Conservation (phyloP, 495 filamentous ascomycete genomes). For the Hyaloscypha bicolor region DNA sequence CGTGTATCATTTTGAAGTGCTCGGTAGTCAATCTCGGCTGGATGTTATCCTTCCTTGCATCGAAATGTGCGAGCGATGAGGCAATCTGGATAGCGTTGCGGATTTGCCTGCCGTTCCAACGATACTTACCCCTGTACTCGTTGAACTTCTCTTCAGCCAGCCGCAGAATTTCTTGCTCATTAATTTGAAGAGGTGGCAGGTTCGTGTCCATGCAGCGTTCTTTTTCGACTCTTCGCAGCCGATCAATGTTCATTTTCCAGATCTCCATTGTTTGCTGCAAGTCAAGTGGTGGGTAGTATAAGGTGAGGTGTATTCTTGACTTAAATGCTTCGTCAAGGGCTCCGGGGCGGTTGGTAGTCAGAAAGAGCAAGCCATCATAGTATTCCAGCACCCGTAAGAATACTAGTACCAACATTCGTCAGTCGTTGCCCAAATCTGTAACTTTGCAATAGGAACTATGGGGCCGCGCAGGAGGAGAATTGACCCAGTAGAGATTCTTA, state of each 20-base stretch:
- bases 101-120: constrained; percentile 52
- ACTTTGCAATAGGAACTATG: not conserved
- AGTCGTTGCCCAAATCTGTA: not conserved
- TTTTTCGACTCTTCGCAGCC: constrained; percentile 13
- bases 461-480: not conserved
- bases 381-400: constrained; percentile 40
- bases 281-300: constrained; percentile 44
- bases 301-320: constrained; percentile 45
- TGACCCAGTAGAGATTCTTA: constrained; percentile 38
- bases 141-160: not conserved
- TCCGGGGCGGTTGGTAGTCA: constrained; percentile 56
- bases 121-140: not conserved
- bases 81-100: constrained; percentile 48
- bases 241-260: constrained; percentile 28
- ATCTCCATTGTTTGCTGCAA: constrained; percentile 32
- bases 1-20: not conserved
- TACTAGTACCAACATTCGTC: constrained; percentile 9
- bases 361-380: constrained; percentile 41
- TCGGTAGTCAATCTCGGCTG: not conserved
- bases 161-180: not conserved
- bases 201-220: not conserved
- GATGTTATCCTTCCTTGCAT: not conserved
- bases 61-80: not conserved
- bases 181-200: not conserved
- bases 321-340: constrained; percentile 47